A percentile compares a stretch with the other conserved stretches of the same genome.
phyloP scores from a whole-genome alignment of 2,329 filamentous ascomycete genomes.

The Coniochaeta prunicola region DNA sequence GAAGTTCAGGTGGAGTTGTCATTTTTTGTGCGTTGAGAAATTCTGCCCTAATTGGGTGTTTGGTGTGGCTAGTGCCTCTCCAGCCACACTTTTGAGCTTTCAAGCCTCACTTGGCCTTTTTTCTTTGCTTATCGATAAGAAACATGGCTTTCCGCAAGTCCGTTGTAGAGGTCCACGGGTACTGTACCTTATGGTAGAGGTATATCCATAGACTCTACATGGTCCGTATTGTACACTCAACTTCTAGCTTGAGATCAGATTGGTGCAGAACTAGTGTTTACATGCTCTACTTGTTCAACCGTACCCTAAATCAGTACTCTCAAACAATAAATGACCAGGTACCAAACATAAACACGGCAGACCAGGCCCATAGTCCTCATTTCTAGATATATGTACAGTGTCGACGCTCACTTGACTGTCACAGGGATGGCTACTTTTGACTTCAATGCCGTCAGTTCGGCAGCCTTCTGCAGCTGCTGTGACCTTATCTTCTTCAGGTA shows the following conservation, averaged over 20 bases:
- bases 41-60: constrained; percentile 1
- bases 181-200: too few species aligned
- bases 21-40: constrained; percentile 2
- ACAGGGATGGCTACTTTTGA: constrained; percentile 36
- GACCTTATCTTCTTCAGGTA: constrained; percentile 67
- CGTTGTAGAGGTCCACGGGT: too few species aligned
- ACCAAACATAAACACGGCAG: background rate
- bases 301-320: background rate
- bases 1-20: background rate
- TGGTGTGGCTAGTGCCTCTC: background rate
- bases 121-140: background rate
- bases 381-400: background rate
- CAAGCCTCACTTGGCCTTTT: background rate
- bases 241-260: too few species aligned
- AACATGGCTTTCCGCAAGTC: too few species aligned
- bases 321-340: constrained; percentile 3
- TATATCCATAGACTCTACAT: too few species aligned
- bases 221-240: too few species aligned
- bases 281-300: background rate
- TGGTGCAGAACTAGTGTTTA: background rate
- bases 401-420: constrained; percentile 18
- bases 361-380: constrained; percentile 10
- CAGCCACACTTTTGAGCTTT: background rate
- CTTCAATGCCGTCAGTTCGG: constrained; percentile 49
- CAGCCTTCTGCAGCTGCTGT: constrained; percentile 61